A percentile compares a stretch with the other conserved stretches of the same genome.
Evolutionary conservation across 108 stramenopile species (phyloP).

Genomic region (Skeletonema menzelii): DNA sequence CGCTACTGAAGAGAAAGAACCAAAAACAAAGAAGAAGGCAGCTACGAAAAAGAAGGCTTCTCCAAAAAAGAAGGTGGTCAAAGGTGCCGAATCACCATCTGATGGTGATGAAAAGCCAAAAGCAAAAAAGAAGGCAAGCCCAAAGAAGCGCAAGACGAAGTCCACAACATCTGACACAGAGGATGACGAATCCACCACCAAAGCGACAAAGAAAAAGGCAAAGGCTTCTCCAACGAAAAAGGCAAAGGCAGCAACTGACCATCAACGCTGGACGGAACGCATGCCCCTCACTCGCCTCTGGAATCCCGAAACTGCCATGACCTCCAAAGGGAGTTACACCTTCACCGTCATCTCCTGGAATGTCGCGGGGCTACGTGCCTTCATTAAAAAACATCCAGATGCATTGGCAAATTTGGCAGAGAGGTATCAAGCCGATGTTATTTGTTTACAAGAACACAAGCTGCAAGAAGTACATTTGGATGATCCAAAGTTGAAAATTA

Average conservation of each 20-base stretch:
- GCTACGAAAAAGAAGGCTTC: neutral
- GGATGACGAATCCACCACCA: neutral
- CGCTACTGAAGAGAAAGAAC: neutral
- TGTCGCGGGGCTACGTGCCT: conserved; percentile 87
- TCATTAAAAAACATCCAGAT: conserved; percentile 70
- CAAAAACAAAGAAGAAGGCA: neutral
- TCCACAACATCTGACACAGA: neutral
- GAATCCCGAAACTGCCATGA: conserved; percentile 33
- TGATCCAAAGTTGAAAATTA: conserved; percentile 75
- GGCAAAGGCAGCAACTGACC: conserved; percentile 46
- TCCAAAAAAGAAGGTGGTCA: neutral
- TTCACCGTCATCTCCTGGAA: conserved; percentile 92
- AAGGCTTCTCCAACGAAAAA: conserved; percentile 24
- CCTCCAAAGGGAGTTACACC: conserved; percentile 58
- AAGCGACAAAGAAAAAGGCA: neutral
- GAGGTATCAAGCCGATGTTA: conserved; percentile 72
- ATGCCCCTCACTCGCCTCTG: conserved; percentile 68
- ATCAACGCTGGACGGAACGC: conserved; percentile 79
- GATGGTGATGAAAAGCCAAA: conserved; percentile 1
- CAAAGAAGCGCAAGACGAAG: conserved; percentile 15
- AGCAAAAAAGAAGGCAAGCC: conserved; percentile 14
- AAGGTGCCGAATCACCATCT: neutral
- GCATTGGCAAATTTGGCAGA: conserved; percentile 61
- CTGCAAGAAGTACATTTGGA: conserved; percentile 83
- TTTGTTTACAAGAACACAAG: conserved; percentile 93